Percentiles rank a stretch among this genome's conserved stretches.
Conservation (phyloP, 2,329 filamentous ascomycete genomes). For the Talaromyces sp. region DNA sequence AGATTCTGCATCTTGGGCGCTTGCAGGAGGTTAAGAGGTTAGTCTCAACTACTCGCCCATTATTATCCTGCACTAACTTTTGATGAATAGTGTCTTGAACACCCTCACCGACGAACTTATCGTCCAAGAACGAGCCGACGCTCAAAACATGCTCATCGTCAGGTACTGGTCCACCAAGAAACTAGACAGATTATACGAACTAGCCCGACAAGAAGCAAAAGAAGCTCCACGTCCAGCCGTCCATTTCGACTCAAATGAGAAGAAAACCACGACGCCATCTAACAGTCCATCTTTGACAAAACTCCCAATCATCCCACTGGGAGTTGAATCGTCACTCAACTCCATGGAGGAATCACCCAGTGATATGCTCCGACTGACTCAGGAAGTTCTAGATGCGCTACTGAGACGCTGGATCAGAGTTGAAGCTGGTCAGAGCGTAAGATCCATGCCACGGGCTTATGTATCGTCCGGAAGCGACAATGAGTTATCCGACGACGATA, state of each 20-base stretch:
- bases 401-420: constrained; percentile 29
- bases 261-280: neutral
- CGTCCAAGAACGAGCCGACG: constrained; percentile 41
- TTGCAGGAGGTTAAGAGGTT: constrained; percentile 30
- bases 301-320: constrained; percentile 31
- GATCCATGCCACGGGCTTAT: constrained; percentile 16
- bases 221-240: constrained; percentile 14
- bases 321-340: constrained; percentile 33
- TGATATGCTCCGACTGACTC: constrained; percentile 39
- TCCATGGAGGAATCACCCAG: constrained; percentile 35
- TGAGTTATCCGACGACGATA: constrained; percentile 22
- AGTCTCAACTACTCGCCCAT: neutral
- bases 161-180: constrained; percentile 41
- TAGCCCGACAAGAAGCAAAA: constrained; percentile 34
- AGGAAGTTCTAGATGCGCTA: constrained; percentile 33
- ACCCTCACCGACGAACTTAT: constrained; percentile 30
- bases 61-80: neutral
- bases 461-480: constrained; percentile 27
- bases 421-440: constrained; percentile 13
- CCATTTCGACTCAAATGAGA: neutral
- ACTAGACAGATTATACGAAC: constrained; percentile 37
- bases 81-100: constrained; percentile 12
- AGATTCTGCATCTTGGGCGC: constrained; percentile 38
- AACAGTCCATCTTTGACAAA: constrained; percentile 19
- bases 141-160: constrained; percentile 45